A percentile compares a stretch with the other conserved stretches of the same genome.
Conservation (phyloP, 495 filamentous ascomycete genomes). For the Aspergillus steynii region DNA sequence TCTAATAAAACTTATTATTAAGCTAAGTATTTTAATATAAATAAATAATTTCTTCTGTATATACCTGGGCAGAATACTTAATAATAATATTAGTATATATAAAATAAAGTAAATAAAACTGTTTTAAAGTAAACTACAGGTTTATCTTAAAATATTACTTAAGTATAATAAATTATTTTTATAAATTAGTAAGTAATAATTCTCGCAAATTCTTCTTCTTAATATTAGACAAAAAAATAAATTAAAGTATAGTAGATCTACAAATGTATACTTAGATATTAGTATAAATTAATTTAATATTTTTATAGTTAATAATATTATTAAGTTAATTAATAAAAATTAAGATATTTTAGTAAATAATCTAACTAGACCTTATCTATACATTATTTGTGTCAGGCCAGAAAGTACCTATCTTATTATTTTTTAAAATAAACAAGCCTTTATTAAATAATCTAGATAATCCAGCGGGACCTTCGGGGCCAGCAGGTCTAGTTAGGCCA, state of each 20-base stretch:
- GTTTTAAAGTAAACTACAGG: too few relatives aligned
- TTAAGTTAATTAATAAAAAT: not conserved
- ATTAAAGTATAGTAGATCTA: not conserved
- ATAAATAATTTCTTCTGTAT: constrained; percentile 1
- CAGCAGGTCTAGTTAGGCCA: too few relatives aligned
- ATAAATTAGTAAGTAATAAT: too few relatives aligned
- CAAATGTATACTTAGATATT: not conserved
- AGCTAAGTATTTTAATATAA: not conserved
- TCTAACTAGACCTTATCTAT: not conserved
- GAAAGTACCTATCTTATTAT: not conserved
- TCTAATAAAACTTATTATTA: not conserved
- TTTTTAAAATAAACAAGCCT: too few relatives aligned
- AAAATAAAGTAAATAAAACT: not conserved
- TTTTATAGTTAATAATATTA: constrained; percentile 4
- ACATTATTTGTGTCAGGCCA: not conserved
- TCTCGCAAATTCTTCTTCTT: not conserved
- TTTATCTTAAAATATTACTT: not conserved
- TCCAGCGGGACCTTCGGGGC: too few relatives aligned
- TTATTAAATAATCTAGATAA: too few relatives aligned
- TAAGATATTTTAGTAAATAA: constrained; percentile 2
- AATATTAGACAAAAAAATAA: not conserved
- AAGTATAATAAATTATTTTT: not conserved
- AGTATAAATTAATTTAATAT: not conserved
- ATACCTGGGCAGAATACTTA: not conserved
- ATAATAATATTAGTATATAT: not conserved